These are phyloP conservation scores for Aschersonia sp. DNA, from an alignment of 2,329 filamentous ascomycete genomes.

Conservation along the genomic window DNA sequence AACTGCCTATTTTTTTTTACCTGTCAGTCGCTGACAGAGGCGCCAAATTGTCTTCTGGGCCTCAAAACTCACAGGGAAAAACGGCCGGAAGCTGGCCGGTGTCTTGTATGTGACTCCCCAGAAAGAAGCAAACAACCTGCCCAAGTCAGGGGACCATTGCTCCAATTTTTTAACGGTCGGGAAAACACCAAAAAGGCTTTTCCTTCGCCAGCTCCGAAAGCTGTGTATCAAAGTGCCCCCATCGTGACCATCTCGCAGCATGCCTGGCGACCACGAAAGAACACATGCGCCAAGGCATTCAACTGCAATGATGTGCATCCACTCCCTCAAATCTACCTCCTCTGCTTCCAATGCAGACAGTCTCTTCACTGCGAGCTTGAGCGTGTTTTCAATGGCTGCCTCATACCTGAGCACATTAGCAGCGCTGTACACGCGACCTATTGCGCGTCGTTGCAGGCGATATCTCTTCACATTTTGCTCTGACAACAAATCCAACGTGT, in stretches of 20 bases:
- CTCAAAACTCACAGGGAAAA: constrained; percentile 28
- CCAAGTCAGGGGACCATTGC: constrained; percentile 19
- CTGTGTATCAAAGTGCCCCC: constrained; percentile 31
- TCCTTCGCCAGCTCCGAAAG: constrained; percentile 35
- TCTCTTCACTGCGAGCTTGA: constrained; percentile 19
- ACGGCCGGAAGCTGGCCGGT: constrained; percentile 27
- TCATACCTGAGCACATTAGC: constrained; percentile 28
- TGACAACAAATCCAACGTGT: constrained; percentile 35
- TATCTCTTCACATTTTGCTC: constrained; percentile 32
- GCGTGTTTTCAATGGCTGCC: constrained; percentile 23
- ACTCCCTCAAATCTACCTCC: constrained; percentile 33
- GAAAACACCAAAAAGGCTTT: constrained; percentile 37
- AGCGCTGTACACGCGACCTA: constrained; percentile 31
- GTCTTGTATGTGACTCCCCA: constrained; percentile 32
- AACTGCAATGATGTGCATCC: constrained; percentile 42
- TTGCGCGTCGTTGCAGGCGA: constrained; percentile 31
- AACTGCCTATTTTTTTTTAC: constrained; percentile 15
- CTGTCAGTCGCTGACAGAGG: background rate
- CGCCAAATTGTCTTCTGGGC: background rate
- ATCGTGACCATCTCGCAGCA: constrained; percentile 28
- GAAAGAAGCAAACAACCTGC: constrained; percentile 23
- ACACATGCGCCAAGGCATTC: constrained; percentile 36
- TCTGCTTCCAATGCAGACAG: constrained; percentile 21
- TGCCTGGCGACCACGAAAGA: constrained; percentile 36
- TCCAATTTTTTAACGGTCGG: constrained; percentile 24